A percentile compares a stretch with the other conserved stretches of the same genome.
Conservation (phyloP, 805 yeast species). For the Blastobotrys robertii region DNA sequence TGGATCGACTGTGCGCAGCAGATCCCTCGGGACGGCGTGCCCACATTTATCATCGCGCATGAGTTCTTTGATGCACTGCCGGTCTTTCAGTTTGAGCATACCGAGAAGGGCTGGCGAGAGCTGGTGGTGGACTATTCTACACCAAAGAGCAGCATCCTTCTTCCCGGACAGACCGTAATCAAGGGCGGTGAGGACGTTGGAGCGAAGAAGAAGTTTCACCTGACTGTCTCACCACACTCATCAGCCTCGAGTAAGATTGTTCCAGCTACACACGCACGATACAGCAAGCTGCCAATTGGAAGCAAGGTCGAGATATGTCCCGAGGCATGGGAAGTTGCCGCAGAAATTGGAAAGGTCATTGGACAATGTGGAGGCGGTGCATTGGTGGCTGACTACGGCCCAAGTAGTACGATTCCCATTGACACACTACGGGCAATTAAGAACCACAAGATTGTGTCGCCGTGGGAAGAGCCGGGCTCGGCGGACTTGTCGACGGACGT, state of each 20-base stretch:
- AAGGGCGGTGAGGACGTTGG: constrained; percentile 3
- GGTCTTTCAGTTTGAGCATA: constrained; percentile 51
- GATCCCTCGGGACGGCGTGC: constrained; percentile 26
- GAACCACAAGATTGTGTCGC: constrained; percentile 63
- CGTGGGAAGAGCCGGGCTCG: constrained; percentile 65
- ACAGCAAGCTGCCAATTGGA: constrained; percentile 41
- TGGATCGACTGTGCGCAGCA: constrained; percentile 27
- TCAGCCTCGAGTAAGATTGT: constrained; percentile 50
- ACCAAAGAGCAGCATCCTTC: constrained; percentile 16
- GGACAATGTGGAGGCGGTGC: constrained; percentile 46
- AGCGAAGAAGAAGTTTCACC: constrained; percentile 35
- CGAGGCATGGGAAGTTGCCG: constrained; percentile 52
- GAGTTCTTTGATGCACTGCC: constrained; percentile 87
- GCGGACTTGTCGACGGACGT: constrained; percentile 81
- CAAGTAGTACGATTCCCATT: constrained; percentile 51
- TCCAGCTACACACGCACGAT: constrained; percentile 44
- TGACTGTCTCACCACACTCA: constrained; percentile 47
- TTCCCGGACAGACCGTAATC: constrained; percentile 18
- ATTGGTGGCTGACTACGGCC: constrained; percentile 71
- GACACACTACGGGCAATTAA: constrained; percentile 65
- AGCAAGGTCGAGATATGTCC: constrained; percentile 66
- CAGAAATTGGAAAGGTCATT: constrained; percentile 41
- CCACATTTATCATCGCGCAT: constrained; percentile 68
- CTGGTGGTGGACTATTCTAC: constrained; percentile 47
- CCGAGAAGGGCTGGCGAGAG: constrained; percentile 71